A percentile compares a stretch with the other conserved stretches of the same genome.
Conservation (phyloP, 2,329 filamentous ascomycete genomes). For the Xylogone sp. region DNA sequence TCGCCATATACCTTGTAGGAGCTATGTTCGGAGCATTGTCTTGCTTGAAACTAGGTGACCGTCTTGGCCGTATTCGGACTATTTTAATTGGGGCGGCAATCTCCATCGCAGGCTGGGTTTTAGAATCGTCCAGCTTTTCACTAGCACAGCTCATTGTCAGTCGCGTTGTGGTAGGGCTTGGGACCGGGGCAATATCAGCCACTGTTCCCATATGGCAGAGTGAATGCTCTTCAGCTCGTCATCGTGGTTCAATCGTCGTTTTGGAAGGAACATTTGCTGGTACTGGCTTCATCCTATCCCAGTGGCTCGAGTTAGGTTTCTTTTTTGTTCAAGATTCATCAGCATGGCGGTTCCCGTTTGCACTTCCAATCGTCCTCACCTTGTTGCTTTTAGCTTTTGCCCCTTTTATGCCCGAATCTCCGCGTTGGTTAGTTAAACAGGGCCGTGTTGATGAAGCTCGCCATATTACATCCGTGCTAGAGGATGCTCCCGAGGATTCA, state of each 20-base stretch:
- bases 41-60: neutral
- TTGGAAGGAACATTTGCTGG: constrained; percentile 44
- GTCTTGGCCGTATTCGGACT: neutral
- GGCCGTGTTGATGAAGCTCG: constrained; percentile 23
- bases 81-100: constrained; percentile 19
- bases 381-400: constrained; percentile 23
- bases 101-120: constrained; percentile 36
- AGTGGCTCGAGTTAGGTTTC: constrained; percentile 55
- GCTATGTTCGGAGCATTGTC: neutral
- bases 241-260: constrained; percentile 4
- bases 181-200: constrained; percentile 31
- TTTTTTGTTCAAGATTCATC: constrained; percentile 41
- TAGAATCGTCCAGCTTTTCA: constrained; percentile 33
- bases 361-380: constrained; percentile 24
- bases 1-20: neutral
- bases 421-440: constrained; percentile 1
- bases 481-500: constrained; percentile 30
- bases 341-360: constrained; percentile 28
- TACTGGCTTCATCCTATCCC: constrained; percentile 50
- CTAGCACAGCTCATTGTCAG: constrained; percentile 35
- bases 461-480: constrained; percentile 24
- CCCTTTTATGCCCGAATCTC: constrained; percentile 2
- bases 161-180: constrained; percentile 11
- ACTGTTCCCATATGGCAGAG: constrained; percentile 22
- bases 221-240: constrained; percentile 2